These are phyloP conservation scores for Rhododendron ovatum DNA, from an alignment of 148 eudicot genomes.

Conservation along the genomic window DNA sequence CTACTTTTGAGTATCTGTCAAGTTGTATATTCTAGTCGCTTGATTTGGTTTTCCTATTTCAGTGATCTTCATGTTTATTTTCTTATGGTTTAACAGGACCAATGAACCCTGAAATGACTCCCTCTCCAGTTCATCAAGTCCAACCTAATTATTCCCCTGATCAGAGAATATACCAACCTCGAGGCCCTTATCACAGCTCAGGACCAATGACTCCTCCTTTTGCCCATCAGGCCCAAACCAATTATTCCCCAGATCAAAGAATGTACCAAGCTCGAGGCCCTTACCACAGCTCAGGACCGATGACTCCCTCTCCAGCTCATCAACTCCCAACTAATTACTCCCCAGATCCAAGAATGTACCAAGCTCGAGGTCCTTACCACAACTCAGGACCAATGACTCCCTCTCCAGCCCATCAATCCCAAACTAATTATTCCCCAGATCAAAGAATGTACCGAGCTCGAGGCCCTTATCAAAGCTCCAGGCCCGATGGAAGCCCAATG, in stretches of 20 bases:
- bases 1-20: not conserved
- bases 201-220: slow-evolving; percentile 20
- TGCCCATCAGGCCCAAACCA: slow-evolving; percentile 25
- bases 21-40: not conserved
- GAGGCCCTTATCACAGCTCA: slow-evolving; percentile 21
- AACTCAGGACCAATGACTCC: slow-evolving; percentile 20
- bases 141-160: slow-evolving; percentile 28
- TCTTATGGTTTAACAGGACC: slow-evolving; percentile 30
- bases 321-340: slow-evolving; percentile 29
- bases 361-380: slow-evolving; percentile 24
- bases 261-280: slow-evolving; percentile 34
- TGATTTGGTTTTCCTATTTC: not conserved
- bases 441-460: slow-evolving; percentile 32
- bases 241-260: slow-evolving; percentile 29
- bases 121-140: slow-evolving; percentile 22
- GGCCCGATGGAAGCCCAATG: slow-evolving; percentile 26
- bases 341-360: slow-evolving; percentile 31
- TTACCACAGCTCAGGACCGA: slow-evolving; percentile 11
- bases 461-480: slow-evolving; percentile 21
- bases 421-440: slow-evolving; percentile 26
- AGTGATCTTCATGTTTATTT: not conserved
- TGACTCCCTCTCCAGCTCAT: slow-evolving; percentile 26
- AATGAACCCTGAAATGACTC: slow-evolving; percentile 24
- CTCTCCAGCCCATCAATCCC: slow-evolving; percentile 28
- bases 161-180: slow-evolving; percentile 34